These are phyloP conservation scores for Fusarium anthophilum DNA, from an alignment of 2,329 filamentous ascomycete species.

Conservation along the genomic window DNA sequence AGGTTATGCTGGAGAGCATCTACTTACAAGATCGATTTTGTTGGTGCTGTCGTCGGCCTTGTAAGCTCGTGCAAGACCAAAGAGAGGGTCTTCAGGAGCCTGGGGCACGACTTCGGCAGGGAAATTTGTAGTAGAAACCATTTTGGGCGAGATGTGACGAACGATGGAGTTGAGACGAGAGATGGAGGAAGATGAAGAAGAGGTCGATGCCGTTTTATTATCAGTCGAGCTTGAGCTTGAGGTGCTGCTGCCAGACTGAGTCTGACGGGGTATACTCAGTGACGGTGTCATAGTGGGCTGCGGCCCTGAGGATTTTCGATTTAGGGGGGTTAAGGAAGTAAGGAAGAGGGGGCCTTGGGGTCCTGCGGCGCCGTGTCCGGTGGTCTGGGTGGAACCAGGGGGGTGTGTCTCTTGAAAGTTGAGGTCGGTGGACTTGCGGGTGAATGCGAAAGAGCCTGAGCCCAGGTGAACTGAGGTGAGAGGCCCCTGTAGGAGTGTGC, in stretches of 20 bases:
- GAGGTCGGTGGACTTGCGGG: conserved; percentile 7
- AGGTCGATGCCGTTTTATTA: conserved; percentile 43
- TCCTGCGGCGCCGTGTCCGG: conserved; percentile 36
- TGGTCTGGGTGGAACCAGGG: conserved; percentile 38
- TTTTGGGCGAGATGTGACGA: conserved; percentile 74
- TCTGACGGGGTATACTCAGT: conserved; percentile 40
- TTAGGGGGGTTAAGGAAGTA: conserved; percentile 32
- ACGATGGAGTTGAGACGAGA: conserved; percentile 69
- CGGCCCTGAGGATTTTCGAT: conserved; percentile 41
- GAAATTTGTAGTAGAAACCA: conserved; percentile 66
- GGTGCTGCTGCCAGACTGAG: conserved; percentile 33
- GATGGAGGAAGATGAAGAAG: conserved; percentile 58
- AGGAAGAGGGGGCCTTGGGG: conserved; percentile 27
- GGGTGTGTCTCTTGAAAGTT: conserved; percentile 7
- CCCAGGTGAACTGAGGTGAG: conserved; percentile 28
- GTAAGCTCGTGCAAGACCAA: conserved; percentile 90
- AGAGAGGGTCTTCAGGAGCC: conserved; percentile 94
- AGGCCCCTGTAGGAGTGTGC: conserved; percentile 31
- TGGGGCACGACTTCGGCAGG: conserved; percentile 81
- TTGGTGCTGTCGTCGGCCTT: conserved; percentile 77
- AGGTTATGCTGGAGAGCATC: not conserved
- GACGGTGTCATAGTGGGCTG: conserved; percentile 46
- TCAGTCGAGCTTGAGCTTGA: conserved; percentile 42
- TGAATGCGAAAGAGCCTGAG: not conserved
- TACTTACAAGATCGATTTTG: conserved; percentile 89